Base-by-base conservation (phyloP, 768 basidiomycete genomes). In the Russula foetens region DNA sequence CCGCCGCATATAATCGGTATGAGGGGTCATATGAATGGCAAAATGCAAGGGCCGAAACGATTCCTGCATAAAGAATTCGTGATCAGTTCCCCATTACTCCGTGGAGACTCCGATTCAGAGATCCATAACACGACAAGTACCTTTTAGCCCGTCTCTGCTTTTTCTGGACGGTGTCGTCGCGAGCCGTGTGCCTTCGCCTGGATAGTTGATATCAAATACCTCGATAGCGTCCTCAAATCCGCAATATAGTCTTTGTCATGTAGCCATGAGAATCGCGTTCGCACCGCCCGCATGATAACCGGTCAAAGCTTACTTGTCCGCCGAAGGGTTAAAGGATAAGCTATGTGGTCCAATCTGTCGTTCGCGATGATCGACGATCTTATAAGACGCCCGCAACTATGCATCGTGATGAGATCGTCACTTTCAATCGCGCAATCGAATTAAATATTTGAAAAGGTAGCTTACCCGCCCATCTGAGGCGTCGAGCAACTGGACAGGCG, bases 361-460 rank as follows among this genome's bases (percentile, higher is more conserved):
- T 73, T 98, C 96, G n/a, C 88, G 78, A 67, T 98, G 95, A 71
- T 98, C 94, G 11, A 98, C 81, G 41, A 98, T 96, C 43, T 79
- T 78, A 71, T 98, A 98, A 1, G 92, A 94, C 0, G 94, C 96
- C 19, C 95, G 83, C 21, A 92, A 80, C 95, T 97, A 68, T 23
- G 17, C 0, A 8, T 41, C 28, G 8, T 66, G n/a, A n/a, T 31
- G 49, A 26, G 23, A 26, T 53, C 35, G 19, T 55, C 43, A 21
- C 43, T 24, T 44, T 12, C 38, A 50, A 41, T 24, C 26, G 35
- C 33, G 39, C 11, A 15, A 33, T 14, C 45, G 23, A 52, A 31
- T 23, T n/a, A 29, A 31, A 23, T 15, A 14, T 43, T 33, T 50
- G 3, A n/a, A 50, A 51, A 41, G 15, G 53, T 49, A 43, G 69